Percentiles rank a stretch among this genome's conserved stretches.
Evolutionary conservation across 768 basidiomycete species (phyloP).

Genomic region (Tricholoma flavovirens): DNA sequence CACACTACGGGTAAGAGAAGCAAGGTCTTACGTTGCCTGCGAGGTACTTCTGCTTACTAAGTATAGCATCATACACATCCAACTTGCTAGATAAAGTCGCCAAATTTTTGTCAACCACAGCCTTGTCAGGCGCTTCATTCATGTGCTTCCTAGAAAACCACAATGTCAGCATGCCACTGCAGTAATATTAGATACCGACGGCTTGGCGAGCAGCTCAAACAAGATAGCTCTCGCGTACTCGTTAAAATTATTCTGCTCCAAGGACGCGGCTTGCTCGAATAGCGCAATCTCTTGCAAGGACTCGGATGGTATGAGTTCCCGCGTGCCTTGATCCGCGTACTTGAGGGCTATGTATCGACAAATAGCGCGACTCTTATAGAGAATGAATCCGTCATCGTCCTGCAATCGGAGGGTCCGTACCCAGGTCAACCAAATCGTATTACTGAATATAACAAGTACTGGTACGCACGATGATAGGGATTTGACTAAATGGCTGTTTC

Average conservation of each 20-base stretch:
- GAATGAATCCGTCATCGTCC: conserved; percentile 19
- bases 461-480: conserved; percentile 20
- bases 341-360: conserved; percentile 45
- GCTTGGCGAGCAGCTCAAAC: conserved; percentile 46
- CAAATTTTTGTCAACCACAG: conserved; percentile 16
- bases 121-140: neutral
- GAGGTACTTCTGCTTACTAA: conserved; percentile 51
- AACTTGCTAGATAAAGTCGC: conserved; percentile 34
- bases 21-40: conserved; percentile 41
- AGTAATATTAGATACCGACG: conserved; percentile 28
- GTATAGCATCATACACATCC: conserved; percentile 50
- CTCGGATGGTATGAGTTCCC: conserved; percentile 40
- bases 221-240: conserved; percentile 35
- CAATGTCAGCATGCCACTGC: too few species aligned
- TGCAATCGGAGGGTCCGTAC: neutral
- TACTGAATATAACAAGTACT: neutral
- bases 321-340: conserved; percentile 42
- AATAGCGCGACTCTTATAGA: conserved; percentile 45
- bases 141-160: neutral
- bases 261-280: conserved; percentile 48
- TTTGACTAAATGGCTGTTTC: conserved; percentile 50
- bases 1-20: neutral
- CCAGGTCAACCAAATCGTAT: neutral
- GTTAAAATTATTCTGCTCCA: conserved; percentile 53
- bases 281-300: conserved; percentile 29